Conservation (phyloP, 2,329 filamentous ascomycete species). For the Lasiodiplodia citricola region DNA sequence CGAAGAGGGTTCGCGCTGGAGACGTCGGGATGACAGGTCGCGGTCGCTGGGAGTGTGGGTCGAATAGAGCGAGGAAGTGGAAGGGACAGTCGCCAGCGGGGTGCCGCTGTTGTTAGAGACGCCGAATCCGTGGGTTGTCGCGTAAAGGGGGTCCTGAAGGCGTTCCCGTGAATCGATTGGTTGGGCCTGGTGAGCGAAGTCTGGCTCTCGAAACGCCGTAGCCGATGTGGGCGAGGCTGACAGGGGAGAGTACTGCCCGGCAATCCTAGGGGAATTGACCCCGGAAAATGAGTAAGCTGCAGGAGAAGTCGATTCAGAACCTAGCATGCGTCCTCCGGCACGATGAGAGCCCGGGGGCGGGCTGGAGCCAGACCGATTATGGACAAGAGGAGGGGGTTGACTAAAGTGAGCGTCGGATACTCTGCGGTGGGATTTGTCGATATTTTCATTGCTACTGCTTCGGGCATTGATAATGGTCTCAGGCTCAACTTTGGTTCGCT, state of each 20-base stretch:
- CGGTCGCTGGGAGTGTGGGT: background rate
- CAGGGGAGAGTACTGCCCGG: constrained; percentile 42
- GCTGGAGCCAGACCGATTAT: constrained; percentile 36
- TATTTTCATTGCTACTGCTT: constrained; percentile 39
- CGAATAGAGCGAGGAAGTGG: constrained; percentile 8
- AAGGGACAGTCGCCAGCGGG: background rate
- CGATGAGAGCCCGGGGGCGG: constrained; percentile 37
- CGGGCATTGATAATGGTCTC: constrained; percentile 42
- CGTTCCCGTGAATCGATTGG: constrained; percentile 16
- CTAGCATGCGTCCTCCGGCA: constrained; percentile 35
- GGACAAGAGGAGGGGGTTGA: constrained; percentile 26
- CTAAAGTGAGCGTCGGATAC: constrained; percentile 38
- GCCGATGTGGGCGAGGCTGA: constrained; percentile 42
- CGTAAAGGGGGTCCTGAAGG: constrained; percentile 1
- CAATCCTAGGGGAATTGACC: constrained; percentile 40
- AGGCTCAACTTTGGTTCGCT: constrained; percentile 50
- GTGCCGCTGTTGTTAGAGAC: background rate
- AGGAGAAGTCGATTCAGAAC: constrained; percentile 43
- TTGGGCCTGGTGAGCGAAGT: constrained; percentile 28
- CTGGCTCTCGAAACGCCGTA: constrained; percentile 35
- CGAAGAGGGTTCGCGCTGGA: constrained; percentile 36
- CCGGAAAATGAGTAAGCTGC: constrained; percentile 37
- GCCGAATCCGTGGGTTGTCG: background rate
- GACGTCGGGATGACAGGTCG: constrained; percentile 40
- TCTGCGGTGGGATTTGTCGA: constrained; percentile 37